Base-by-base conservation (phyloP, 768 basidiomycete genomes). In the Serendipita sp. region DNA sequence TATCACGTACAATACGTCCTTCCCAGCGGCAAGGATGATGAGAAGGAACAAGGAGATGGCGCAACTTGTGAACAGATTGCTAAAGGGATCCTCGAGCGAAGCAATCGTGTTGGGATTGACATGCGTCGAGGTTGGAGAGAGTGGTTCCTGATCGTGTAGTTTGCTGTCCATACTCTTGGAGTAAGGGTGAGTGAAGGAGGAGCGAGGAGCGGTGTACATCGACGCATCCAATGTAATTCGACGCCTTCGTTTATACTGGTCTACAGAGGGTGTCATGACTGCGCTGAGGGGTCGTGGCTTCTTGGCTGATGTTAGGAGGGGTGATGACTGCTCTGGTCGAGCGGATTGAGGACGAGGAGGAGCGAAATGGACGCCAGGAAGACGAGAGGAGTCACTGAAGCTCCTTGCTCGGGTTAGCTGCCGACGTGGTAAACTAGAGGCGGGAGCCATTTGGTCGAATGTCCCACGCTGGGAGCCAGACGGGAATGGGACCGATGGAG, bases 1-100 rank as follows among this genome's bases (percentile, higher is more conserved):
- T n/a, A 60, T 60, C 18, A 60, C 36, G n/a, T 60, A 60, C 27
- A 60, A n/a, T n/a, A 60, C 55, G 27, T 60, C 36, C 55, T 60
- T 60, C 16, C 55, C 55, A 8, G 55, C 55, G n/a, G 55, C 36
- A 10, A 60, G 36, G 36, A 60, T 18, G 29, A 60, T n/a, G 27
- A 60, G 36, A 8, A 60, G 55, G 34, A 60, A 37, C 10, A 60
- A 34, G 4, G 27, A 27, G 29, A 60, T 33, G 11, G 55, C 55
- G 33, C 55, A 60, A 60, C 55, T 60, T 2, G 55, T 37, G 55
- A 60, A 33, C 5, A 60, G 34, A 29, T 36, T 60, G 55, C 36
- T 60, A 29, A 60, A 60, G 8, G 55, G 36, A 50, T 50, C 48
- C n/a, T 50, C 8, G 13, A 40, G 40, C 40, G 40, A 5, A 13